phyloP scores from a whole-genome alignment of 2,329 filamentous ascomycete species.

The Exophiala spinifera region DNA sequence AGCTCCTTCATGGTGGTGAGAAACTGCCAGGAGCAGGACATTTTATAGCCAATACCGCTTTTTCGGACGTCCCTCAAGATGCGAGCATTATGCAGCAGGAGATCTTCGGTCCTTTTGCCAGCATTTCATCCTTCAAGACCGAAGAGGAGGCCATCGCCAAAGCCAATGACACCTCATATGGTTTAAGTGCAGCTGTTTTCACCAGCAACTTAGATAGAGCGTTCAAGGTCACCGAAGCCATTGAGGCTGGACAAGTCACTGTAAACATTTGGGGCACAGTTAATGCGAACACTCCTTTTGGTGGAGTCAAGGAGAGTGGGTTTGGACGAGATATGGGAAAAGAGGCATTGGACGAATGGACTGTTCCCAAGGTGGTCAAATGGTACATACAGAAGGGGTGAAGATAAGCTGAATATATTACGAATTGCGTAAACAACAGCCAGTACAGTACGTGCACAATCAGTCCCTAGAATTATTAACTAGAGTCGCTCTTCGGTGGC shows the following conservation, averaged over 20 bases:
- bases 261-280: slow-evolving; percentile 32
- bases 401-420: too few species aligned
- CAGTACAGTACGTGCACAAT: too few species aligned
- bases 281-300: slow-evolving; percentile 51
- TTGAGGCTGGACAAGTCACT: slow-evolving; percentile 45
- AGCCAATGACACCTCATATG: slow-evolving; percentile 41
- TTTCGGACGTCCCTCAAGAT: slow-evolving; percentile 54
- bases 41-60: slow-evolving; percentile 61
- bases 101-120: slow-evolving; percentile 43
- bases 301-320: slow-evolving; percentile 60
- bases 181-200: slow-evolving; percentile 13
- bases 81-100: slow-evolving; percentile 52
- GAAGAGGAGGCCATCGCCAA: slow-evolving; percentile 38
- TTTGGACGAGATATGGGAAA: slow-evolving; percentile 55
- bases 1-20: neutral
- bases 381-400: too few species aligned
- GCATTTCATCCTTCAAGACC: slow-evolving; percentile 37
- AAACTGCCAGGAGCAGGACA: slow-evolving; percentile 50
- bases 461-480: too few species aligned
- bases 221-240: slow-evolving; percentile 38
- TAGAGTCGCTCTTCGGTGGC: too few species aligned
- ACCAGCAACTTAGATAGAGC: slow-evolving; percentile 29
- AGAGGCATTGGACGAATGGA: slow-evolving; percentile 55
- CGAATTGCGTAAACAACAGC: too few species aligned
- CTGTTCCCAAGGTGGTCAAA: slow-evolving; percentile 52